Base-by-base conservation (phyloP, 352 stramenopile species). In the Pythium insidiosum region DNA sequence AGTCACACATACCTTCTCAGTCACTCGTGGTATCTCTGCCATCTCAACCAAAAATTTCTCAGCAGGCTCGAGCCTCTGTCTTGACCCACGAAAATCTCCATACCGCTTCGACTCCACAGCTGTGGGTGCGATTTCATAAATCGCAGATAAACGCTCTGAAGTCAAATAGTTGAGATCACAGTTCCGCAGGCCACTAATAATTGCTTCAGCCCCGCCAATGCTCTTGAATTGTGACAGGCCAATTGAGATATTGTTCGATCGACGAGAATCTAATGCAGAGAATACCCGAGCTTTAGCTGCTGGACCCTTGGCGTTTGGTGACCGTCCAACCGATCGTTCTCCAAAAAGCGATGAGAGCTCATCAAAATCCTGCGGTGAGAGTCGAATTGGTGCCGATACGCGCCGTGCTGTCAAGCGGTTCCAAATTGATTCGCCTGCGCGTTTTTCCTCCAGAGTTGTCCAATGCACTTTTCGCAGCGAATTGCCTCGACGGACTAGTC, bases 161-260 rank as follows among this genome's bases (percentile, higher is more conserved):
- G 73, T 79, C n/a, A 88, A 57, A 28, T 78, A 78, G 16, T 61
- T 53, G 16, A 84, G 75, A 33, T 88, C 69, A 40, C 78, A 85
- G 6, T 20, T 39, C 26, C 63, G 61, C 20, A 83, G 47, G 15
- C 58, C 74, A 30, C 22, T 43, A n/a, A 87, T 42, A 38, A 87
- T 76, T 20, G 55, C 55, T 0, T 74, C 55, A 15, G 60, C 40
- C 19, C 72, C 78, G 3, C 75, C 73, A 6, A 68, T 19, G 7
- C 51, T 33, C 51, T 91, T 91, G 24, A 88, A 88, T 47, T 84
- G 75, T n/a, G 59, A 84, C 4, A 91, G 29, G 0, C 70, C 75
- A 50, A 91, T 91, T 5, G 68, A 81, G 46, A 91, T 88, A 33
- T 86, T 88, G 62, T 88, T 88, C 5, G 71, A 77, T 19, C 78